Evolutionary conservation across 1,139 yeast species (phyloP).

Genomic region (Geotrichum klebahnii): DNA sequence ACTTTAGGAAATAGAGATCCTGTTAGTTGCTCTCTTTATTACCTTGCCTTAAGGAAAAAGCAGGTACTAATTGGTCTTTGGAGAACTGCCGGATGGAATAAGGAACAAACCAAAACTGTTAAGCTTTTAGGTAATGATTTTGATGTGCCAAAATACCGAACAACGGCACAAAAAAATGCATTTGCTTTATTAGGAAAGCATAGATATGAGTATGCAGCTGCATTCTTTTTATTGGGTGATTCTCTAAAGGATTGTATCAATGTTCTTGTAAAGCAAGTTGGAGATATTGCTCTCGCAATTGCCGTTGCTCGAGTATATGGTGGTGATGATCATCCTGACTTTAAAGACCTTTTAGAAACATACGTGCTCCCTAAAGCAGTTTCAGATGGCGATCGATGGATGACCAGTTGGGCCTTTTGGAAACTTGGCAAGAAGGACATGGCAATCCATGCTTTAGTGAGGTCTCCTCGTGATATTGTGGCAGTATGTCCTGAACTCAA

Average conservation of each 20-base stretch:
- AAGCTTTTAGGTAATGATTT: constrained; percentile 76
- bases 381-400: constrained; percentile 72
- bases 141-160: constrained; percentile 65
- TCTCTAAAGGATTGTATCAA: constrained; percentile 71
- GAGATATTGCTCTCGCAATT: constrained; percentile 69
- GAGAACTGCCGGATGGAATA: constrained; percentile 70
- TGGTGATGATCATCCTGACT: constrained; percentile 50
- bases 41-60: constrained; percentile 72
- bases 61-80: constrained; percentile 75
- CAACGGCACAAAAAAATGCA: constrained; percentile 90
- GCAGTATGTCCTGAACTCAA: constrained; percentile 12
- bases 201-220: constrained; percentile 81
- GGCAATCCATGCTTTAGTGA: constrained; percentile 28
- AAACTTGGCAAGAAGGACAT: constrained; percentile 39
- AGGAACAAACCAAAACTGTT: constrained; percentile 78
- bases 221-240: constrained; percentile 79
- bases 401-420: constrained; percentile 79
- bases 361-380: constrained; percentile 57
- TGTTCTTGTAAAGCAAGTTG: constrained; percentile 62
- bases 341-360: constrained; percentile 50
- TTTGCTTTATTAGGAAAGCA: constrained; percentile 86
- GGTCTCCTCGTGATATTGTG: constrained; percentile 20
- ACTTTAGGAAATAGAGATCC: constrained; percentile 59
- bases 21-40: constrained; percentile 64
- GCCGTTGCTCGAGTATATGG: constrained; percentile 75